Percentiles rank a stretch among this genome's conserved stretches.
Evolutionary conservation across 768 basidiomycete species (phyloP).

Genomic region (Melanogaster broomeanus): DNA sequence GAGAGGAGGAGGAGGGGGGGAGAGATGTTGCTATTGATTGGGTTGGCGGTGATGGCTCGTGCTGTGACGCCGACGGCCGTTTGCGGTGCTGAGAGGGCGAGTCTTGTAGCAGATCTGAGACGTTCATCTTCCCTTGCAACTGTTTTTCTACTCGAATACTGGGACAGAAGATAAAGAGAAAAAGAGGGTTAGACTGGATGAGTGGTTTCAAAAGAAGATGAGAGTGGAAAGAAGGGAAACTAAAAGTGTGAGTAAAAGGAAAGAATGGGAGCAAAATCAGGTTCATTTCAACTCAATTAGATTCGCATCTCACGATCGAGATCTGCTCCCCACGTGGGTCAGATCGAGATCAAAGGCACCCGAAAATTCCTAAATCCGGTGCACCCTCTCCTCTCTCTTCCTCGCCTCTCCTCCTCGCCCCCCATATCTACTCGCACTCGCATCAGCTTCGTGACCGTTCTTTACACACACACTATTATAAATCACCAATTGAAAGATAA

Average conservation of each 20-base stretch:
- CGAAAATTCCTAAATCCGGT: constrained; percentile 9
- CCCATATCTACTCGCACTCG: no score
- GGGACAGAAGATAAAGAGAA: background rate
- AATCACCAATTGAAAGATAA: no score
- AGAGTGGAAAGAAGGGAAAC: constrained; percentile 31
- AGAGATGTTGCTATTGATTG: constrained; percentile 27
- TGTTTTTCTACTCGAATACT: background rate
- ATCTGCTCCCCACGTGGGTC: constrained; percentile 29
- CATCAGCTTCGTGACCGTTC: no score
- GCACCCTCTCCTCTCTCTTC: background rate
- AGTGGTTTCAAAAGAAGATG: constrained; percentile 15
- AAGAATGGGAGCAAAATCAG: constrained; percentile 29
- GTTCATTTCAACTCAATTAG: constrained; percentile 32
- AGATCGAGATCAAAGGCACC: constrained; percentile 30
- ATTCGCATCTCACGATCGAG: constrained; percentile 36
- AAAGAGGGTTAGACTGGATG: constrained; percentile 3
- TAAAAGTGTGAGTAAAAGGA: constrained; percentile 29
- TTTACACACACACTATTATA: no score
- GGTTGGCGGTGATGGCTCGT: constrained; percentile 24
- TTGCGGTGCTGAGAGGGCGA: constrained; percentile 61
- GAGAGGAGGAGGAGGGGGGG: constrained; percentile 31
- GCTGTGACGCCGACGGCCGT: constrained; percentile 28
- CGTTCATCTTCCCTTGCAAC: constrained; percentile 50
- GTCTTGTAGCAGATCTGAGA: constrained; percentile 67
- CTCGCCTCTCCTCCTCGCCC: background rate